Base-by-base conservation (phyloP, 2,329 filamentous ascomycete genomes). In the Botryosphaeria agaves region DNA sequence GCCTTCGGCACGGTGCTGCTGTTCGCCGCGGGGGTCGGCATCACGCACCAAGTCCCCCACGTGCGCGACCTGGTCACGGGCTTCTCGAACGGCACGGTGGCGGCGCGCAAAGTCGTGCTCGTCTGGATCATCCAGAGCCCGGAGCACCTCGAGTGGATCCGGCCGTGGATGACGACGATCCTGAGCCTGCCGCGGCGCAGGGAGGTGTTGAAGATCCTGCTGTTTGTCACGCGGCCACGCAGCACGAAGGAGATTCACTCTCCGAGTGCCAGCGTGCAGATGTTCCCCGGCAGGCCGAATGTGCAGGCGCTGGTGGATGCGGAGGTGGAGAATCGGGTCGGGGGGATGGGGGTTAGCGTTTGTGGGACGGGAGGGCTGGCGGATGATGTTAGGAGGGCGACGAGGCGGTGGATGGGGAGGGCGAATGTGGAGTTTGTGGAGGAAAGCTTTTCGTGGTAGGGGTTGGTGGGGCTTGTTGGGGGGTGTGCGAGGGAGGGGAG, bases 111-210 rank as follows among this genome's bases (percentile, higher is more conserved):
- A 24, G 59, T 95, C 28, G 81, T 77, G 1, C 71, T 95, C 5
- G 72, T 94, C 36, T 95, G 89, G 89, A 76, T 93, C 46, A 79
- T 95, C 39, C 82, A 89, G 37, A 82, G 84, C 32, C 77, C 79
- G 21, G 79, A 93, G 45, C 76, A 87, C 33, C 68, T 95, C 5
- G 83, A 93, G 52, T 95, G 89, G 87, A 80, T 92, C 35, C 72
- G 82, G 5, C 81, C 82, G 4, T 95, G 81, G 76, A 84, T 85
- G 79, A 83, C 77, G 3, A 66, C 76, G 45, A 82, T 95, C 32
- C 64, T 95, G 18, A 67, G 68, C 33, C 76, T 94, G 66, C 78
- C 82, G 8, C 69, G 74, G 41, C 76, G 85, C 32, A 72, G 80
- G 34, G 82, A 93, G 29, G 66, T 93, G 18, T 67, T 98, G 26